Percentiles rank a stretch among this genome's conserved stretches.
Conservation (phyloP, 2,329 filamentous ascomycete species). For the Tolypocladium tropicale region DNA sequence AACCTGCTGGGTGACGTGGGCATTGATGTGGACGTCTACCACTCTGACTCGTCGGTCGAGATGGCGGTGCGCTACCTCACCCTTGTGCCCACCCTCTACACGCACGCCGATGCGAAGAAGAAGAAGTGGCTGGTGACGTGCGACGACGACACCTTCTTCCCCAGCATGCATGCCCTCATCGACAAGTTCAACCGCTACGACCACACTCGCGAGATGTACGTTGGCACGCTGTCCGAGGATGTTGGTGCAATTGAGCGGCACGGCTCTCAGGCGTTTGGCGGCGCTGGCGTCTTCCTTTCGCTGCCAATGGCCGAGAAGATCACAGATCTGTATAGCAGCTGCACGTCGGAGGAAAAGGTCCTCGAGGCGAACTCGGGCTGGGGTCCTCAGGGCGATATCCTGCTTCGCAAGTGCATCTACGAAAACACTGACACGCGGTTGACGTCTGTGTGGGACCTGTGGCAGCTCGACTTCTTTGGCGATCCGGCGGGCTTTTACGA, state of each 20-base stretch:
- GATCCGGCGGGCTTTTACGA: conserved; percentile 57
- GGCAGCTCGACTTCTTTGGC: conserved; percentile 50
- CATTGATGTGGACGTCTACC: conserved; percentile 47
- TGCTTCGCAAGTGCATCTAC: conserved; percentile 54
- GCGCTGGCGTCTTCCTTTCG: conserved; percentile 53
- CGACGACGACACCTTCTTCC: conserved; percentile 58
- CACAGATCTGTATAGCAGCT: conserved; percentile 32
- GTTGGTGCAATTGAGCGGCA: conserved; percentile 48
- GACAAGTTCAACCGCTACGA: conserved; percentile 43
- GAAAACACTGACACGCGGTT: conserved; percentile 50
- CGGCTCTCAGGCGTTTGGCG: conserved; percentile 54
- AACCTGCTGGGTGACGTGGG: conserved; percentile 35
- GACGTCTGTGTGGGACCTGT: conserved; percentile 45
- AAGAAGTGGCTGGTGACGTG: conserved; percentile 53
- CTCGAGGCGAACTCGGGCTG: conserved; percentile 45
- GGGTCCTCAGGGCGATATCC: conserved; percentile 50
- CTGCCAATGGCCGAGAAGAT: conserved; percentile 36
- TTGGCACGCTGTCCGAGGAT: conserved; percentile 53
- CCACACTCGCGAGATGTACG: conserved; percentile 41
- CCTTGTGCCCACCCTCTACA: conserved; percentile 43
- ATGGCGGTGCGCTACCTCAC: conserved; percentile 51
- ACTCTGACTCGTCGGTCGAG: conserved; percentile 39
- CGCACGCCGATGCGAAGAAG: conserved; percentile 33
- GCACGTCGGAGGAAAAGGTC: conserved; percentile 39
- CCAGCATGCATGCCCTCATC: conserved; percentile 43